These are phyloP conservation scores for Castanea sativa DNA, from an alignment of 306 rosid species.

Conservation along the genomic window DNA sequence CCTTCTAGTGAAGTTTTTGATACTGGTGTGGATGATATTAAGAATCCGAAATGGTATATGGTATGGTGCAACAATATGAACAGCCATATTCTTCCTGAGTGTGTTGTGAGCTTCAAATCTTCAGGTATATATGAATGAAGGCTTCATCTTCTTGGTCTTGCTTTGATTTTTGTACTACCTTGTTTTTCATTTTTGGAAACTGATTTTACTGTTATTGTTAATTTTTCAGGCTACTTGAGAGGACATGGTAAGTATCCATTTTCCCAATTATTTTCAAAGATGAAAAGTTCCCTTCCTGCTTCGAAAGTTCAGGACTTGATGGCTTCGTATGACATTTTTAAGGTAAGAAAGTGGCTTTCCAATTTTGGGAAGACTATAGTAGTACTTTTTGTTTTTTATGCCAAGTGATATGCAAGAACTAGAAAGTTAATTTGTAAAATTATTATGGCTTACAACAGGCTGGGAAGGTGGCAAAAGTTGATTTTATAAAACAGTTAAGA, in stretches of 20 bases:
- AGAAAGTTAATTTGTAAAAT: neutral
- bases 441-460: conserved; percentile 35
- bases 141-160: neutral
- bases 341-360: conserved; percentile 28
- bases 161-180: neutral
- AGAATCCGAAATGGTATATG: conserved; percentile 49
- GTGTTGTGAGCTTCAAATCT: conserved; percentile 57
- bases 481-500: conserved; percentile 40
- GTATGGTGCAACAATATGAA: conserved; percentile 59
- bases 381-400: neutral
- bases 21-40: conserved; percentile 50
- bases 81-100: conserved; percentile 51
- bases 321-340: conserved; percentile 23
- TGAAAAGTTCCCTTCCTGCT: conserved; percentile 38
- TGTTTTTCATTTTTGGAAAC: neutral
- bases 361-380: neutral
- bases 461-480: conserved; percentile 34
- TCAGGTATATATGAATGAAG: conserved; percentile 25
- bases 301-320: conserved; percentile 34
- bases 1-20: conserved; percentile 50
- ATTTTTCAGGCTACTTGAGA: conserved; percentile 28
- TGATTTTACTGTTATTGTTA: neutral
- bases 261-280: conserved; percentile 33
- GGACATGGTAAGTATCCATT: conserved; percentile 10
- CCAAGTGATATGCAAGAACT: neutral